Evolutionary conservation across 805 yeast genomes (phyloP).

Genomic region (Candida khao-thaluensis): DNA sequence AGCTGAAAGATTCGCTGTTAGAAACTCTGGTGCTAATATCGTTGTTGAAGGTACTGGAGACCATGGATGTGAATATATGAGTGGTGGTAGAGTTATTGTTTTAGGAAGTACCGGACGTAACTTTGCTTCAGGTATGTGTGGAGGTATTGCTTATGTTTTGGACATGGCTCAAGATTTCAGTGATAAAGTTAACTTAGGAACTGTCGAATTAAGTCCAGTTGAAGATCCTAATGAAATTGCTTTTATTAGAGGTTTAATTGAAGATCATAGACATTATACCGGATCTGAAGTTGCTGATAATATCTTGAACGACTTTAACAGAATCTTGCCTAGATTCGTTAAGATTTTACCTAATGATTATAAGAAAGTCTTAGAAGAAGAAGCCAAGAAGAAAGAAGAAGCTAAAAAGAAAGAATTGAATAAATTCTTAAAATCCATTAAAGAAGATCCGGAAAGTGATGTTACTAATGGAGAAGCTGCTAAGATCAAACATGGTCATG

Average conservation of each 20-base stretch:
- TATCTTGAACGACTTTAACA: constrained; percentile 81
- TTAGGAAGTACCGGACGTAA: constrained; percentile 89
- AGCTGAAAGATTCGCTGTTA: constrained; percentile 96
- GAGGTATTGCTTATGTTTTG: constrained; percentile 96
- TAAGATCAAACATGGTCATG: constrained; percentile 52
- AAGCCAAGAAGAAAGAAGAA: constrained; percentile 61
- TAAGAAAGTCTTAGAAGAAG: constrained; percentile 81
- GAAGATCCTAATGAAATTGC: constrained; percentile 92
- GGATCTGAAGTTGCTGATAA: constrained; percentile 86
- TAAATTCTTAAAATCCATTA: constrained; percentile 64
- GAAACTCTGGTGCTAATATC: constrained; percentile 97
- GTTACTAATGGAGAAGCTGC: constrained; percentile 85
- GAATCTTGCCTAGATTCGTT: constrained; percentile 83
- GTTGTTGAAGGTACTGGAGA: constrained; percentile 98
- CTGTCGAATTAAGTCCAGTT: constrained; percentile 75
- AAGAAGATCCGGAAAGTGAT: constrained; percentile 82
- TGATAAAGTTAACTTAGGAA: constrained; percentile 73
- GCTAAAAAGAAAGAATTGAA: constrained; percentile 66
- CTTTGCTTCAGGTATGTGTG: constrained; percentile 98
- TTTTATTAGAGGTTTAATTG: constrained; percentile 85
- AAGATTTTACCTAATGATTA: constrained; percentile 92
- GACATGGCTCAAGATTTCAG: constrained; percentile 92
- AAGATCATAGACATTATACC: constrained; percentile 94
- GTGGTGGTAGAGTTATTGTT: constrained; percentile 97
- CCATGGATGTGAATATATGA: constrained; percentile 99